Evolutionary conservation across 2,329 filamentous ascomycete species (phyloP), one percentile per base, ranked within the genome.

Genomic region (Dactylellina parvicollis): DNA sequence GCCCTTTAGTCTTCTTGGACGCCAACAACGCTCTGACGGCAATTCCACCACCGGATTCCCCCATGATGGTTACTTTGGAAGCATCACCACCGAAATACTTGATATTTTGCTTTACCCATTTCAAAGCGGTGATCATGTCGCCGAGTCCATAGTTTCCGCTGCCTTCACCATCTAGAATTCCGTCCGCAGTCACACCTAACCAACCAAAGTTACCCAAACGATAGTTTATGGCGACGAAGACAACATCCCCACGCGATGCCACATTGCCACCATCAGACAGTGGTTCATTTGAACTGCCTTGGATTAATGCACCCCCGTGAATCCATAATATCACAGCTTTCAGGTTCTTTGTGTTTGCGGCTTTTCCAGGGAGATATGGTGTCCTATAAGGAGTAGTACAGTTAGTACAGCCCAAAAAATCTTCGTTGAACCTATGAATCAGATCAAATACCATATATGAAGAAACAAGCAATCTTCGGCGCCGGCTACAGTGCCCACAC

Each of bases 141-240:
- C 79, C 80, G 1, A 84, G 67, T 3, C 79, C 81, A 62, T 83
- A 82, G 75, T 83, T 83, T 56, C 82, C 82, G 4, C 79, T 80
- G 18, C 47, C 56, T 20, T 62, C 65, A 10, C 56, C 56, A 24
- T 50, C 81, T 76, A 3, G 80, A 76, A 12, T 80, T 80, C 71
- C 81, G 4, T 40, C 12, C 2, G 32, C 20, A 38, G 49, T 66
- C n/a, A 61, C 26, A 18, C 36, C 56, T 16, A 71, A 30, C 47
- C 47, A 71, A 0, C 65, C 56, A 22, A 71, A 36, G 14, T 55
- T 56, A 10, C 10, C 36, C 18, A 71, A 28, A 14, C 83, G 80
- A 74, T 85, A 85, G 77, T 85, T 84, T 55, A 81, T 81, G 18
- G 80, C 79, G 1, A 84, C 80, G 49, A 83, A 83, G 26, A 85